These are phyloP conservation scores for Monilinia vaccinii-corymbosi DNA, from an alignment of 2,329 filamentous ascomycete species.

Conservation along the genomic window DNA sequence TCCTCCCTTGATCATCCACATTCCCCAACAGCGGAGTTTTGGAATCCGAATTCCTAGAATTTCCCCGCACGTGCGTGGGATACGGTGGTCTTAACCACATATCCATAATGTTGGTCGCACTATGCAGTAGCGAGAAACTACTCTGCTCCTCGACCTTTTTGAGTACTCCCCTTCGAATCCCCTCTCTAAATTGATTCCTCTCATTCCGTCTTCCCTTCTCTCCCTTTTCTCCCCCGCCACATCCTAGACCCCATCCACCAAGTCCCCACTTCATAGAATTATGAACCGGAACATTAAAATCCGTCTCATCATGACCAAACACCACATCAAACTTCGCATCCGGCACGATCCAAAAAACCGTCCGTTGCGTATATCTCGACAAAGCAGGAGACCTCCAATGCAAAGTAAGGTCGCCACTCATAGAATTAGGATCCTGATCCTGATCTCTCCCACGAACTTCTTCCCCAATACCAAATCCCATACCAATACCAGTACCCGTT, in stretches of 20 bases:
- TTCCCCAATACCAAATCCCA: slow-evolving; percentile 2
- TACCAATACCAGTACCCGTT: neutral
- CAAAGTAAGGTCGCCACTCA: neutral
- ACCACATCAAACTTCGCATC: slow-evolving; percentile 3
- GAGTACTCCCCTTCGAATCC: neutral
- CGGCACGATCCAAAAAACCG: slow-evolving; percentile 7
- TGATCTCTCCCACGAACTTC: neutral
- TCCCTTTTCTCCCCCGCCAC: neutral
- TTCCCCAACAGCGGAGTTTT: neutral
- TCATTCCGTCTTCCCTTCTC: neutral
- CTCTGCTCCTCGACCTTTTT: neutral
- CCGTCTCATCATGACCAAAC: slow-evolving; percentile 8
- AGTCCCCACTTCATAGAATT: neutral
- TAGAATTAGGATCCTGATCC: neutral
- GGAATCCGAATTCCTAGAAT: neutral
- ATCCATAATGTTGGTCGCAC: slow-evolving; percentile 1
- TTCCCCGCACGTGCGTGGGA: neutral
- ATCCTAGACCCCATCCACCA: neutral
- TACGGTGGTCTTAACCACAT: neutral
- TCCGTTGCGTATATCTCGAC: slow-evolving; percentile 4
- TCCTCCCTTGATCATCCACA: neutral
- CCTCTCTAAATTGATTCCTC: neutral
- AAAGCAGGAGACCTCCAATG: neutral
- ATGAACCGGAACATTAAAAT: slow-evolving; percentile 2
- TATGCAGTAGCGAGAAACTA: neutral